A percentile compares a stretch with the other conserved stretches of the same genome.
Evolutionary conservation across 116 monocot genomes (phyloP).

Genomic region (Iris pallida): DNA sequence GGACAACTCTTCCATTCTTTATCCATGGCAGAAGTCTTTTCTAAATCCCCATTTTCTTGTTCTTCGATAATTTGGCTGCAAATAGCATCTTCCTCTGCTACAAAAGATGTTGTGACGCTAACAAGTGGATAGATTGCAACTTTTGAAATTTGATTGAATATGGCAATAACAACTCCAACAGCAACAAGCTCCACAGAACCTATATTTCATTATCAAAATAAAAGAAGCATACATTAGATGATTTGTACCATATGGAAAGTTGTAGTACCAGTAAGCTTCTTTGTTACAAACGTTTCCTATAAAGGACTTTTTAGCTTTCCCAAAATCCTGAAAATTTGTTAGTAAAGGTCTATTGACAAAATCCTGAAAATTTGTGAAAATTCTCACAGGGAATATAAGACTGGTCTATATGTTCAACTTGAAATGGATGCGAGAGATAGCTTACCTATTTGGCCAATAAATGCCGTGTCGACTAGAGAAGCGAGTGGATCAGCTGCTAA

Average conservation of each 20-base stretch:
- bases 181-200: slow-evolving; percentile 52
- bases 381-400: too few species aligned
- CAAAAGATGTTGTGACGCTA: slow-evolving; percentile 75
- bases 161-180: slow-evolving; percentile 54
- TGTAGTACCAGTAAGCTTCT: too few species aligned
- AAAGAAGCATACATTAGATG: not conserved
- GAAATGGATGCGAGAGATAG: too few species aligned
- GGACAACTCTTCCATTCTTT: slow-evolving; percentile 19
- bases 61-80: slow-evolving; percentile 16
- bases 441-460: slow-evolving; percentile 71
- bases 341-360: too few species aligned
- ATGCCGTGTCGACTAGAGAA: slow-evolving; percentile 74
- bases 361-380: too few species aligned
- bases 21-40: slow-evolving; percentile 8
- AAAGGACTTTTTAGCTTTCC: too few species aligned
- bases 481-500: slow-evolving; percentile 72
- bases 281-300: too few species aligned
- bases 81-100: slow-evolving; percentile 57
- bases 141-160: slow-evolving; percentile 61
- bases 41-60: slow-evolving; percentile 21
- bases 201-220: slow-evolving; percentile 4
- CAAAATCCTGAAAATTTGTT: too few species aligned
- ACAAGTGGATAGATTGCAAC: slow-evolving; percentile 67
- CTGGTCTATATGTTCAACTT: too few species aligned
- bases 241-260: too few species aligned